phyloP scores from a whole-genome alignment of 2,329 filamentous ascomycete genomes.

The Diaporthe ilicicola region DNA sequence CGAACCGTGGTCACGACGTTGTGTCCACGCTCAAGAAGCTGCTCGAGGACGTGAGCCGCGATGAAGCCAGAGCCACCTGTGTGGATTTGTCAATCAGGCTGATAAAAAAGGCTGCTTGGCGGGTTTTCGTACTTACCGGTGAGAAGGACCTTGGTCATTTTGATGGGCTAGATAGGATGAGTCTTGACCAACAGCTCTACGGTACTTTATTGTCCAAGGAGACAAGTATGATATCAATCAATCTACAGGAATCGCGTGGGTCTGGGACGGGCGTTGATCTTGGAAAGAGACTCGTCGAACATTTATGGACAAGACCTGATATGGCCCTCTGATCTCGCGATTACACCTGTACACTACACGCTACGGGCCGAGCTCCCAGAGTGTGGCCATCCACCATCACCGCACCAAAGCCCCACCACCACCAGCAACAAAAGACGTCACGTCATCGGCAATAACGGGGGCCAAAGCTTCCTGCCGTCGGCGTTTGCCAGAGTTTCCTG shows the following conservation, averaged over 20 bases:
- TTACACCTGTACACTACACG: too few species aligned
- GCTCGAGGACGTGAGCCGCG: constrained; percentile 62
- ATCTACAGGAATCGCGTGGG: not conserved
- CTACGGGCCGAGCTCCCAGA: not conserved
- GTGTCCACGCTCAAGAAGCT: constrained; percentile 60
- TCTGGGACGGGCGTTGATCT: not conserved
- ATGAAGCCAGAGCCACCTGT: constrained; percentile 62
- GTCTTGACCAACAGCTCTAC: not conserved
- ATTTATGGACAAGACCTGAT: not conserved
- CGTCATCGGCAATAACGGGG: constrained; percentile 23
- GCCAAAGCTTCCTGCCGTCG: not conserved
- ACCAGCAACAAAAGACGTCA: constrained; percentile 3
- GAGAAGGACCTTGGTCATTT: constrained; percentile 57
- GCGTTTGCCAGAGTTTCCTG: constrained; percentile 7
- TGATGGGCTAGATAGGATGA: constrained; percentile 24
- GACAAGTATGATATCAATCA: too few species aligned
- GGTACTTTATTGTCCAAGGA: not conserved
- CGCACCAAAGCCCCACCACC: not conserved
- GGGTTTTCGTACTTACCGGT: constrained; percentile 47
- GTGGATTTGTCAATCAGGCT: not conserved
- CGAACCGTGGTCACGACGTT: constrained; percentile 65
- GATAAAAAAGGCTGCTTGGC: not conserved
- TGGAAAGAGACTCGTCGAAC: too few species aligned
- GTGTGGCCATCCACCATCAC: not conserved
- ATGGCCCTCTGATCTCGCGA: not conserved